These are phyloP conservation scores for Epichloe coenophiala DNA, from an alignment of 2,329 filamentous ascomycete species.

Conservation along the genomic window DNA sequence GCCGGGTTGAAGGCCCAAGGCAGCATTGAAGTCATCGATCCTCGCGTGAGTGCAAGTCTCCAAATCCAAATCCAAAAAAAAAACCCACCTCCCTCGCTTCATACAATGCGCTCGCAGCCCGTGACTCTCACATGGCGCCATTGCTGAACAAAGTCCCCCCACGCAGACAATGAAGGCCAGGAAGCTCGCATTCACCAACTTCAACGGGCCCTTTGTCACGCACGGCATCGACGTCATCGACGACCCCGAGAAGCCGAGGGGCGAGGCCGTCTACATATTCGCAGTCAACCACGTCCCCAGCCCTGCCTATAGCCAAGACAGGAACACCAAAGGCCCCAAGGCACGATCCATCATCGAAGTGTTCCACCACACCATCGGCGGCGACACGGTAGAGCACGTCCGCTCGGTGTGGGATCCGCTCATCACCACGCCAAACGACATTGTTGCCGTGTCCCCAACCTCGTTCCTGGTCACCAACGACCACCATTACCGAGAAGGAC, in stretches of 20 bases:
- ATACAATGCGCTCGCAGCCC: neutral
- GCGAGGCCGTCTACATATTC: slow-evolving; percentile 41
- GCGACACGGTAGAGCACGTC: slow-evolving; percentile 28
- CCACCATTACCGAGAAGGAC: slow-evolving; percentile 37
- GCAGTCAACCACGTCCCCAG: slow-evolving; percentile 47
- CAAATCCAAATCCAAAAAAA: too few species aligned
- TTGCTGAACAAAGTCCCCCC: neutral
- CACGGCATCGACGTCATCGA: slow-evolving; percentile 48
- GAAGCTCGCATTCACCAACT: slow-evolving; percentile 35
- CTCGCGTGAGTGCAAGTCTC: slow-evolving; percentile 25
- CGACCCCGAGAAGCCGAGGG: slow-evolving; percentile 24
- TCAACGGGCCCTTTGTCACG: slow-evolving; percentile 38
- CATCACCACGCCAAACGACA: slow-evolving; percentile 45
- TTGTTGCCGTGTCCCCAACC: slow-evolving; percentile 31
- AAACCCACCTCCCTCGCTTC: neutral
- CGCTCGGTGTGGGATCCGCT: slow-evolving; percentile 39
- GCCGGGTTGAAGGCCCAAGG: slow-evolving; percentile 24
- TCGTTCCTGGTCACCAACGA: slow-evolving; percentile 49
- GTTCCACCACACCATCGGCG: slow-evolving; percentile 38
- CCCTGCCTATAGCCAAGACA: slow-evolving; percentile 19
- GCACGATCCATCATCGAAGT: slow-evolving; percentile 42
- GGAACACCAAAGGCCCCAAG: slow-evolving; percentile 17
- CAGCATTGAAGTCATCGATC: slow-evolving; percentile 38
- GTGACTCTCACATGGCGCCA: too few species aligned
- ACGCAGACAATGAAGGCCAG: slow-evolving; percentile 15